Conservation (phyloP, 2,329 filamentous ascomycete genomes). For the Phialocephala sp. region DNA sequence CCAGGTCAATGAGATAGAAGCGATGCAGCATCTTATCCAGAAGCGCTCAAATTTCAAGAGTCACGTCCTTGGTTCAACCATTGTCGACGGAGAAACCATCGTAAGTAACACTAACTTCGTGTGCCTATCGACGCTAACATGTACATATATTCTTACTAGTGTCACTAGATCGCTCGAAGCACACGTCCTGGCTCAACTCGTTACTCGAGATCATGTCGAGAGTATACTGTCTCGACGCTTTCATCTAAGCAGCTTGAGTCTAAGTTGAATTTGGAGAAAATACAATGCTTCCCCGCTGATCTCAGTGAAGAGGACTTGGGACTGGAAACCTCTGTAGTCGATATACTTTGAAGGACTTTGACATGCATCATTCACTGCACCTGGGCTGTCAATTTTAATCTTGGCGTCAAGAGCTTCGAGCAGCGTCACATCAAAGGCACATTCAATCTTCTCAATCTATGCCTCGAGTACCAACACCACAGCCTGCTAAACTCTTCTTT, state of each 20-base stretch:
- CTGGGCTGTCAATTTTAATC: constrained; percentile 64
- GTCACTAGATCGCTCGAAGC: constrained; percentile 69
- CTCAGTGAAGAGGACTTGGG: constrained; percentile 50
- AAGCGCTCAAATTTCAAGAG: constrained; percentile 49
- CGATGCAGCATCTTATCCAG: constrained; percentile 53
- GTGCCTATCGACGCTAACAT: neutral
- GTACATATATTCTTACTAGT: constrained; percentile 59
- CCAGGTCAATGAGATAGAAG: constrained; percentile 42
- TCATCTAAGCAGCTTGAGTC: constrained; percentile 46
- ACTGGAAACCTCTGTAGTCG: constrained; percentile 41
- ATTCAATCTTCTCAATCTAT: constrained; percentile 50
- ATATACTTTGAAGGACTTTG: constrained; percentile 42
- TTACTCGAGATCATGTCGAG: constrained; percentile 34
- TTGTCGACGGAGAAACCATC: constrained; percentile 29
- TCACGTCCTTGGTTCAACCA: constrained; percentile 28
- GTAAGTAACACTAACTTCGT: constrained; percentile 13
- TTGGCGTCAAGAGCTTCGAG: constrained; percentile 56
- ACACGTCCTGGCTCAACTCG: constrained; percentile 63
- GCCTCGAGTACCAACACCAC: constrained; percentile 39
- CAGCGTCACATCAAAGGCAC: constrained; percentile 50
- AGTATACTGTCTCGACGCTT: constrained; percentile 51
- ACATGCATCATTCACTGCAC: constrained; percentile 56
- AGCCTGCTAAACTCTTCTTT: constrained; percentile 45
- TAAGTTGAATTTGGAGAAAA: constrained; percentile 40
- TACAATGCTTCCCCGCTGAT: constrained; percentile 48